Percentiles rank a stretch among this genome's conserved stretches.
Conservation (phyloP, 306 rosid genomes). For the Acacia confusa region DNA sequence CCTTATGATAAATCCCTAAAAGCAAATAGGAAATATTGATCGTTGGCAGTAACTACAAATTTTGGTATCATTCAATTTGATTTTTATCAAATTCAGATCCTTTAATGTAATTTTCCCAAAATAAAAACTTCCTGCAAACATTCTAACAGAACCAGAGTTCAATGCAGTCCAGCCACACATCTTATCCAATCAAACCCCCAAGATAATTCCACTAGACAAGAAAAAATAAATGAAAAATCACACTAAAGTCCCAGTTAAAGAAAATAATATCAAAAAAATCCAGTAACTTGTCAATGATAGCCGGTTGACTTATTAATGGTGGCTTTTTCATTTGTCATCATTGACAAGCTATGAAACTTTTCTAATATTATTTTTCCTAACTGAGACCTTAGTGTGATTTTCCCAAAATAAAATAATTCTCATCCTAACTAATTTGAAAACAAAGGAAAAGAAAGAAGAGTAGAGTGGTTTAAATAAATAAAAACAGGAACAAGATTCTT, state of each 20-base stretch:
- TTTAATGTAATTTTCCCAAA: background rate
- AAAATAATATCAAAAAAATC: no score
- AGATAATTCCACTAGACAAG: background rate
- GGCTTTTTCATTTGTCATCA: no score
- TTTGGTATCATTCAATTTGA: background rate
- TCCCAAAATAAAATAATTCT: background rate
- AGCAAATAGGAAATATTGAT: background rate
- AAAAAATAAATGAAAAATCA: background rate
- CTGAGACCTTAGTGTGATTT: no score
- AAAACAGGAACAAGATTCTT: background rate
- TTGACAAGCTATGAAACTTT: no score
- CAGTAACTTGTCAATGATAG: no score
- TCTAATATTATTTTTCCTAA: no score
- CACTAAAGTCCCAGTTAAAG: no score
- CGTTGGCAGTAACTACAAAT: background rate
- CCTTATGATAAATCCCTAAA: background rate
- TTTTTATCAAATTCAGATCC: background rate
- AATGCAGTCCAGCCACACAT: background rate
- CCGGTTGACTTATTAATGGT: no score
- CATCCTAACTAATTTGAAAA: background rate
- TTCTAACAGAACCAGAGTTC: background rate
- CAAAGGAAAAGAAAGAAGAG: background rate
- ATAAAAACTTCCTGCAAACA: background rate
- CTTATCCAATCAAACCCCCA: background rate
- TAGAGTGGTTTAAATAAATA: background rate